phyloP scores from a whole-genome alignment of 129 eudicot species.

The Pseudognaphalium luteoalbum region DNA sequence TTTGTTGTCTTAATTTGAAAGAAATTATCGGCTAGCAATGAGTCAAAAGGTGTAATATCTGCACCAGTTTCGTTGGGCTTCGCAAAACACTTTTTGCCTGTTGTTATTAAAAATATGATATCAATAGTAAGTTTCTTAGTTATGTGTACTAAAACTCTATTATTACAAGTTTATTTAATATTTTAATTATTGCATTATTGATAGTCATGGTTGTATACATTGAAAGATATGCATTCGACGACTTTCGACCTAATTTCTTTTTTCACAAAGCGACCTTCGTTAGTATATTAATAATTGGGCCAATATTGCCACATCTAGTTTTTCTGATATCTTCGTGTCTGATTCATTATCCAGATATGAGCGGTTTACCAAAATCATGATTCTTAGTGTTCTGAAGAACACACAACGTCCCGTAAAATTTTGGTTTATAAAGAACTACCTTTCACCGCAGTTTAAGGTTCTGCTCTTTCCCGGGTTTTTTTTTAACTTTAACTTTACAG shows the following conservation, averaged over 20 bases:
- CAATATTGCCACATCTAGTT: neutral
- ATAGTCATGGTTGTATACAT: neutral
- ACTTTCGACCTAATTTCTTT: neutral
- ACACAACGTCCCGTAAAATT: constrained; percentile 89
- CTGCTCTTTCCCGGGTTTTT: constrained; percentile 3
- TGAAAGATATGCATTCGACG: neutral
- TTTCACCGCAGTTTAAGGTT: constrained; percentile 97
- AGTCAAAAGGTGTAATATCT: neutral
- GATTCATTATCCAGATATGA: constrained; percentile 64
- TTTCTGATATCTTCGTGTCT: constrained; percentile 16
- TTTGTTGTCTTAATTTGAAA: neutral
- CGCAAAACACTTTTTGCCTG: neutral
- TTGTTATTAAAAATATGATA: too few relatives aligned
- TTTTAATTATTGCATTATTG: neutral
- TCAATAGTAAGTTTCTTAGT: neutral
- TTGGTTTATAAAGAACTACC: constrained; percentile 97
- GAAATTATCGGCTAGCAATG: neutral
- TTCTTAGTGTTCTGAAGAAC: constrained; percentile 79
- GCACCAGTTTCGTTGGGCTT: neutral
- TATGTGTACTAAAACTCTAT: neutral
- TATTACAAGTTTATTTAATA: neutral
- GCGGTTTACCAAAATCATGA: constrained; percentile 90
- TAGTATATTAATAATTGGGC: neutral
- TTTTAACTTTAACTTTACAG: neutral
- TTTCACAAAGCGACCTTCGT: neutral